phyloP scores from a whole-genome alignment of 1,284 basidiomycete genomes.

The Grifola frondosa region DNA sequence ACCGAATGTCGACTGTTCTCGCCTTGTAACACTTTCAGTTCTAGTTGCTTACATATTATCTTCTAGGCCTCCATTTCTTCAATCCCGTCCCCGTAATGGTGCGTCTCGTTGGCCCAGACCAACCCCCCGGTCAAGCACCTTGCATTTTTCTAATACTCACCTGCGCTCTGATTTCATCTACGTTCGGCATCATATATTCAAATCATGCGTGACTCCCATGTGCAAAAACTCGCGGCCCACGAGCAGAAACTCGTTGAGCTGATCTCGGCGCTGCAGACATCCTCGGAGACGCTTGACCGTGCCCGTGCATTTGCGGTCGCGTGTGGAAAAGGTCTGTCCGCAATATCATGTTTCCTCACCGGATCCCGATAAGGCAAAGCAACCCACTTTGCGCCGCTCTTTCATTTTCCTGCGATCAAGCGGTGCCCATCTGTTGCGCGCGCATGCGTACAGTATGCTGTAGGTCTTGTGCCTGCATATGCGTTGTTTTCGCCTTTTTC shows the following conservation, averaged over 20 bases:
- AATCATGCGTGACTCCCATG: too few species aligned
- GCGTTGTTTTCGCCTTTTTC: neutral
- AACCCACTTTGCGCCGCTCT: too few species aligned
- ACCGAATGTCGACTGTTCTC: conserved; percentile 2
- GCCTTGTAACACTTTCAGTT: too few species aligned
- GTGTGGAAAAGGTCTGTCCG: conserved; percentile 79
- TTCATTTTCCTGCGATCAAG: too few species aligned
- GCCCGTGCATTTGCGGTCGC: conserved; percentile 82
- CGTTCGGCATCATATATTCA: too few species aligned
- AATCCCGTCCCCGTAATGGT: conserved; percentile 96
- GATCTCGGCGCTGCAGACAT: conserved; percentile 92
- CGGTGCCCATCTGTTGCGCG: too few species aligned
- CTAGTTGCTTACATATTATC: too few species aligned
- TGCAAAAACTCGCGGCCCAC: too few species aligned
- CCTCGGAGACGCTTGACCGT: conserved; percentile 70
- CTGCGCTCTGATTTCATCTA: too few species aligned
- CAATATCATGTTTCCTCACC: neutral
- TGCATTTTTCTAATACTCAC: too few species aligned
- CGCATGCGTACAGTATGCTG: neutral
- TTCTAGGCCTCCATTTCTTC: conserved; percentile 86
- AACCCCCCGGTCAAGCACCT: too few species aligned
- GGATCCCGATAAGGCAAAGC: too few species aligned
- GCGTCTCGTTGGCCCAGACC: conserved; percentile 27
- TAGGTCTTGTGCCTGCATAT: neutral
- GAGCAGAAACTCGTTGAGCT: conserved; percentile 92